Base-by-base conservation (phyloP, 148 eudicot genomes). In the Chenopodium suecicum region DNA sequence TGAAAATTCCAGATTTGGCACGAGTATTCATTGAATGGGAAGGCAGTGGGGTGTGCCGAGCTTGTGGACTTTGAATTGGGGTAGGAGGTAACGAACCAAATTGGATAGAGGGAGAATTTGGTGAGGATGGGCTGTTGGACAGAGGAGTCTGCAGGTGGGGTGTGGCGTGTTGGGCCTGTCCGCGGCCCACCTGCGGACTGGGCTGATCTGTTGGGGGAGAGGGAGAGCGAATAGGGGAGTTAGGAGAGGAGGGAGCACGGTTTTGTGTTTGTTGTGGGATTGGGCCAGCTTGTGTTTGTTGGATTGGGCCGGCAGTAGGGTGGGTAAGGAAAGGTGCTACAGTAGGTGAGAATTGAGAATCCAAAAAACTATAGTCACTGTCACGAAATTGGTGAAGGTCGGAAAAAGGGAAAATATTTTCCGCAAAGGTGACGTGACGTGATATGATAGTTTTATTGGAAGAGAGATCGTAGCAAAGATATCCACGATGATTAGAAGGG, bases 381-480 rank as follows among this genome's bases (percentile, higher is more conserved):
- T 23, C 25, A 16, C 25, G 4, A 4, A 34, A 34, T 4, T 4
- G 29, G 2, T 69, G 2, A 41, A 44, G 4, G 1, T 37, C 46
- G 29, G 75, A 41, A 10, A 37, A 73, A 0, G n/a, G 75, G 46
- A 60, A 76, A 9, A 32, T 19, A 5, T 62, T 4, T 31, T 76
- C 79, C 6, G 14, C 50, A 37, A 76, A 76, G 7, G 58, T 76
- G 27, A 76, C 70, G 19, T 76, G 79, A 20, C 69, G 27, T 6
- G 79, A 60, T 6, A 58, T 7, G 11, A 76, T 17, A 0, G 62
- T 58, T 22, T 76, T 76, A 17, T 41, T 34, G 10, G 47, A 60
- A 27, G 79, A 34, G 5, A 60, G 9, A 4, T 54, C 25, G 9
- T 5, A 23, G 20, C 69, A 76, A 6, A 25, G 8, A 37, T 76